phyloP scores from a whole-genome alignment of 805 yeast genomes.

The Cyberlindnera maritima region DNA sequence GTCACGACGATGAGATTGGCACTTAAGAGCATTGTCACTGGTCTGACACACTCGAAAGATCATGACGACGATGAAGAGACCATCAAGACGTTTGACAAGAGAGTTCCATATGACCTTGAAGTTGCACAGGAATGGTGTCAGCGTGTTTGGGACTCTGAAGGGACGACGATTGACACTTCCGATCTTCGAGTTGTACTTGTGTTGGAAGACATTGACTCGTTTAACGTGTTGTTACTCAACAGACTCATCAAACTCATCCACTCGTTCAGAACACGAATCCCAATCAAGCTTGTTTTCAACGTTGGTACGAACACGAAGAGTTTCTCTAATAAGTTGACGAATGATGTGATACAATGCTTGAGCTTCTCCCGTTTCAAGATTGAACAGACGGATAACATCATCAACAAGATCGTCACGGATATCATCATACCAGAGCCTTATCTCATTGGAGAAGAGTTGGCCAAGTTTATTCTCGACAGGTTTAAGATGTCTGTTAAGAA shows the following conservation, averaged over 20 bases:
- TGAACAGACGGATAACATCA: slow-evolving; percentile 25
- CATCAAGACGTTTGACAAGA: slow-evolving; percentile 17
- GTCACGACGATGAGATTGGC: slow-evolving; percentile 26
- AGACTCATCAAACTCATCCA: slow-evolving; percentile 17
- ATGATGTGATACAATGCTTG: slow-evolving; percentile 17
- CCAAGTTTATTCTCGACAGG: slow-evolving; percentile 21
- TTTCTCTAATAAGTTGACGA: slow-evolving; percentile 18
- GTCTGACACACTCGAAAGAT: slow-evolving; percentile 6
- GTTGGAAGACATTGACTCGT: slow-evolving; percentile 28
- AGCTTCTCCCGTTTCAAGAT: slow-evolving; percentile 20
- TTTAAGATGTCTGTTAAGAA: slow-evolving; percentile 23
- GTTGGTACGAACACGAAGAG: slow-evolving; percentile 21
- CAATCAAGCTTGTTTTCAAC: slow-evolving; percentile 26
- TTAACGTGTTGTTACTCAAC: slow-evolving; percentile 21
- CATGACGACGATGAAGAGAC: slow-evolving; percentile 17
- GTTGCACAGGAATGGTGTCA: slow-evolving; percentile 27
- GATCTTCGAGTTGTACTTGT: slow-evolving; percentile 21
- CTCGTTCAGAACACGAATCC: slow-evolving; percentile 19
- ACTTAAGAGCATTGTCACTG: slow-evolving; percentile 21
- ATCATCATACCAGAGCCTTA: slow-evolving; percentile 17
- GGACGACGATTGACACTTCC: slow-evolving; percentile 1
- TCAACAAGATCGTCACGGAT: slow-evolving; percentile 23
- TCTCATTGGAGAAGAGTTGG: slow-evolving; percentile 21
- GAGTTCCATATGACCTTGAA: slow-evolving; percentile 26
- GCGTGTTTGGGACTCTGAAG: slow-evolving; percentile 3